These are phyloP conservation scores for Apiotrichum laibachii DNA, from an alignment of 1,284 basidiomycete species.

Conservation along the genomic window DNA sequence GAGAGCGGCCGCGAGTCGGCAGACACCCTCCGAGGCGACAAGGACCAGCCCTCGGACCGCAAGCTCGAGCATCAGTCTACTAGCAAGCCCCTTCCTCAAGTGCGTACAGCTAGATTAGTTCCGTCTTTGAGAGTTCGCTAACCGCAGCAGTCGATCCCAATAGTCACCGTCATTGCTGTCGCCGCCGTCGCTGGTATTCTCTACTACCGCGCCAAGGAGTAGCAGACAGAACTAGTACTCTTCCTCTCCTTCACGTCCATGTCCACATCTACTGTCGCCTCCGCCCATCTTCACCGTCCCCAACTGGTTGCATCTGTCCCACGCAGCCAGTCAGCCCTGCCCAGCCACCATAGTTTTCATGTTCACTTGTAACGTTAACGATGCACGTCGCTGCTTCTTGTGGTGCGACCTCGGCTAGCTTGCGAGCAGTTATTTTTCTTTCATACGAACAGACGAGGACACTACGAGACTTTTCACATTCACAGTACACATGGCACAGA, in stretches of 20 bases:
- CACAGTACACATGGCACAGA: background rate
- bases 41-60: conserved; percentile 11
- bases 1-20: conserved; percentile 44
- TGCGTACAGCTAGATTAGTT: too few species aligned
- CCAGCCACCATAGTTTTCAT: too few species aligned
- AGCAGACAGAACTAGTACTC: background rate
- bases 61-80: conserved; percentile 10
- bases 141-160: conserved; percentile 24
- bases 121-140: too few species aligned
- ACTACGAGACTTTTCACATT: background rate
- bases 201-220: conserved; percentile 37
- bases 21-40: conserved; percentile 38
- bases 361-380: background rate
- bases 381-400: conserved; percentile 1
- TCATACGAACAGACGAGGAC: background rate
- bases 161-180: conserved; percentile 40
- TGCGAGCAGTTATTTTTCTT: too few species aligned
- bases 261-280: background rate
- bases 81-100: background rate
- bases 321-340: too few species aligned
- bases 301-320: too few species aligned
- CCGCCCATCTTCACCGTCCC: too few species aligned
- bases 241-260: background rate
- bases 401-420: too few species aligned
- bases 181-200: conserved; percentile 42